Conservation (phyloP, 2,329 filamentous ascomycete genomes). For the Penicillium sp. region DNA sequence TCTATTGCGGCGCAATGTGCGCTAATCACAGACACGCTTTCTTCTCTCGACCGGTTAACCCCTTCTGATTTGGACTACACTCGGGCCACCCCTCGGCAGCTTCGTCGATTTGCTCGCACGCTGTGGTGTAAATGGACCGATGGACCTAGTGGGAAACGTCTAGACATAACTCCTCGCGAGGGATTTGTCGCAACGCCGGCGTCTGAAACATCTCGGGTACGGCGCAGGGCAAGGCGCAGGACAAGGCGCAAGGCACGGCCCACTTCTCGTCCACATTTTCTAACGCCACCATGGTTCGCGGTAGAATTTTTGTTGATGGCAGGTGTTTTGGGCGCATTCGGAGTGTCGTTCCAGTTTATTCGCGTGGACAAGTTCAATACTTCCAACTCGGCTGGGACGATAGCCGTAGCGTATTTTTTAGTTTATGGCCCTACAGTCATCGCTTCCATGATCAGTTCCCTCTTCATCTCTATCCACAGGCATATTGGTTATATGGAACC, state of each 20-base stretch:
- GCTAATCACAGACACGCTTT: conserved; percentile 11
- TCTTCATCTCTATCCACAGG: conserved; percentile 18
- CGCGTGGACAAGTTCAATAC: conserved; percentile 1
- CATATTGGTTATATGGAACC: conserved; percentile 22
- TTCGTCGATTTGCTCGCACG: conserved; percentile 16
- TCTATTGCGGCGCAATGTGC: conserved; percentile 22
- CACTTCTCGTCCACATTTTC: conserved; percentile 20
- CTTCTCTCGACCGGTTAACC: background rate
- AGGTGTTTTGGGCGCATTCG: conserved; percentile 12
- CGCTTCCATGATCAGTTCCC: conserved; percentile 19
- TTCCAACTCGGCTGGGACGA: conserved; percentile 7
- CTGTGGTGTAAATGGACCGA: conserved; percentile 17
- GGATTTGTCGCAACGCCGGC: background rate
- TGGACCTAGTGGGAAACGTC: background rate
- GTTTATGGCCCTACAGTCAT: conserved; percentile 21
- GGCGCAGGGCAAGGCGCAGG: conserved; percentile 6
- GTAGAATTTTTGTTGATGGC: conserved; percentile 19
- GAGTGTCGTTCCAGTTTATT: conserved; percentile 3
- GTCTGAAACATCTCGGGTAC: background rate
- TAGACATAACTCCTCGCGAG: conserved; percentile 7
- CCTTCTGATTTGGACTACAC: conserved; percentile 5
- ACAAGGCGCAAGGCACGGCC: background rate
- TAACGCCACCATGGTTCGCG: conserved; percentile 17
- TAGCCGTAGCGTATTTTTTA: conserved; percentile 9
- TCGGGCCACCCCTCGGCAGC: conserved; percentile 15